phyloP scores from a whole-genome alignment of 495 filamentous ascomycete species.

The Penicillium parvum region DNA sequence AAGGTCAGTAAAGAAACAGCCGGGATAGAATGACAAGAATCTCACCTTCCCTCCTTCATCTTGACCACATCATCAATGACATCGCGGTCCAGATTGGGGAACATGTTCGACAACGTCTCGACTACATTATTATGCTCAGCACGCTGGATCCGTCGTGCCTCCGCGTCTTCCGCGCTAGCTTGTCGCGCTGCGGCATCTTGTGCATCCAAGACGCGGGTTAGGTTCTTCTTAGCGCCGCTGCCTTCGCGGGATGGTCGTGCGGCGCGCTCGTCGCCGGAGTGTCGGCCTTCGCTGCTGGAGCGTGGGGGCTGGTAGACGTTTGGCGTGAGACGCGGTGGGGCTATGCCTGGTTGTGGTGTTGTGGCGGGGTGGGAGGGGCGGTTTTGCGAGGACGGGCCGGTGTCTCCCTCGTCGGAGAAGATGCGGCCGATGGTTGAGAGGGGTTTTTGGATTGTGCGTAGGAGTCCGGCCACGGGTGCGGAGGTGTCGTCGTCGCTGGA shows the following conservation, averaged over 20 bases:
- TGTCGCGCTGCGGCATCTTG: slow-evolving; percentile 93
- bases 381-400: slow-evolving; percentile 28
- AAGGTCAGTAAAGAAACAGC: not conserved
- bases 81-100: slow-evolving; percentile 84
- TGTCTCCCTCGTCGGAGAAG: slow-evolving; percentile 73
- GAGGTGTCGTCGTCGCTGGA: slow-evolving; percentile 58
- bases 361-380: slow-evolving; percentile 42
- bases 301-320: slow-evolving; percentile 49
- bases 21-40: slow-evolving; percentile 5
- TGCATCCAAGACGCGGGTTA: slow-evolving; percentile 42
- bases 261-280: slow-evolving; percentile 41
- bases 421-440: slow-evolving; percentile 95
- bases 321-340: slow-evolving; percentile 56
- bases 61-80: slow-evolving; percentile 92
- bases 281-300: slow-evolving; percentile 40
- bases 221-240: slow-evolving; percentile 26
- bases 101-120: slow-evolving; percentile 88
- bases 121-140: slow-evolving; percentile 88
- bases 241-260: slow-evolving; percentile 1
- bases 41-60: slow-evolving; percentile 86
- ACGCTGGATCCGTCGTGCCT: slow-evolving; percentile 78
- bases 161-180: slow-evolving; percentile 86
- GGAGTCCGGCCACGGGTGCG: slow-evolving; percentile 76
- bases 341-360: slow-evolving; percentile 51
- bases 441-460: slow-evolving; percentile 88